These are phyloP conservation scores for Parietaria judaica DNA, from an alignment of 306 rosid genomes.

Conservation along the genomic window DNA sequence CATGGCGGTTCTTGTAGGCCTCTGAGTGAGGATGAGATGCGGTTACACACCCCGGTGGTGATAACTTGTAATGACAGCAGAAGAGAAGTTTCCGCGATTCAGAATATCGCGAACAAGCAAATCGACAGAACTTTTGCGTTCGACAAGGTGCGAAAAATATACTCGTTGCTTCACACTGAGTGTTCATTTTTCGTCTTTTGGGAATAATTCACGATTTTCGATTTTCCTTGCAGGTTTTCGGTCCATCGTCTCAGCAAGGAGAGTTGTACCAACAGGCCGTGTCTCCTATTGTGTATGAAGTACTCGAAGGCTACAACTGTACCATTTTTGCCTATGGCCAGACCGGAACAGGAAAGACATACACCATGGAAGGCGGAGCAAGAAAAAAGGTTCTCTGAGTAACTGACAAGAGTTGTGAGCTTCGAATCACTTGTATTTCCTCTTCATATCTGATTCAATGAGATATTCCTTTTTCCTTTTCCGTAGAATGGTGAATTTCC, in stretches of 20 bases:
- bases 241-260: constrained; percentile 85
- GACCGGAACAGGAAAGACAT: constrained; percentile 97
- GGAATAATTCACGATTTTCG: constrained; percentile 23
- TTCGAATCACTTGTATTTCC: neutral
- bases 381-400: constrained; percentile 63
- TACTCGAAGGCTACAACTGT: constrained; percentile 97
- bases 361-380: constrained; percentile 99
- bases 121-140: constrained; percentile 89
- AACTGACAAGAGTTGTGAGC: neutral
- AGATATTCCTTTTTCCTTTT: constrained; percentile 6
- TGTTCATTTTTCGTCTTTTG: neutral
- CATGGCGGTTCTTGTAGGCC: constrained; percentile 53
- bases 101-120: constrained; percentile 96
- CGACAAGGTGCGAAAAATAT: constrained; percentile 58
- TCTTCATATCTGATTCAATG: neutral
- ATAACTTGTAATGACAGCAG: constrained; percentile 75
- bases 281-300: constrained; percentile 91
- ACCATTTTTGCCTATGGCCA: constrained; percentile 98
- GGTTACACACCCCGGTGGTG: constrained; percentile 87
- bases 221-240: constrained; percentile 65
- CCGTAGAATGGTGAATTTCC: constrained; percentile 95
- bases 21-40: constrained; percentile 79
- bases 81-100: constrained; percentile 79
- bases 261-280: constrained; percentile 93
- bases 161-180: neutral